Evolutionary conservation across 805 yeast genomes (phyloP), one percentile per base, ranked within the genome.

Genomic region (Kodamaea sagamina): DNA sequence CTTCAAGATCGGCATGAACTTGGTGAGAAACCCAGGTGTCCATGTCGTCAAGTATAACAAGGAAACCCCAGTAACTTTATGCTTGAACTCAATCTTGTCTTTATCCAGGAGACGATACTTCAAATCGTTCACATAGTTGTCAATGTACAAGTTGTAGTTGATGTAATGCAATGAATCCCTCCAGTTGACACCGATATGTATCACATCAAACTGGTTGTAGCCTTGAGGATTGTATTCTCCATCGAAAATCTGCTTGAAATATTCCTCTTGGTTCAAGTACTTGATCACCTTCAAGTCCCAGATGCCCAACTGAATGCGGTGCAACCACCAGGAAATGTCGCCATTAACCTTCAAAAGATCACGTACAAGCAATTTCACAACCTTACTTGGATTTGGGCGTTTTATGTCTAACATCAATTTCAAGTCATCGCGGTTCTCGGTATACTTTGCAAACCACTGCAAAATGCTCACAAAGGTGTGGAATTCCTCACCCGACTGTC

Each of bases 331-430:
- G 13, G 51, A 36, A 11, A 69, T 50, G 39, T 69, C 68, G 21
- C 50, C 41, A 12, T 58, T 50, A 9, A 62, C 64, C 3, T 48
- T 44, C 12, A 65, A 39, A 36, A 68, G 46, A 35, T 67, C 71
- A 28, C 57, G 39, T 18, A 71, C 46, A 5, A 70, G 44, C 35
- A 50, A 52, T 44, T 59, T 61, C 39, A 64, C 43, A 1, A 71
- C 39, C 35, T 52, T 59, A 13, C 70, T 57, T n/a, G 71, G 70
- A 45, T 71, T 71, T n/a, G 57, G 55, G 18, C 59, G 49, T 47
- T 71, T 71, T 48, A 71, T 61, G 47, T 71, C 76, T 42, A 71
- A 61, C 67, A 66, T 63, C 40, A 71, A 50, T 37, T 57, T 55
- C 47, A 53, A 57, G 22, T 42, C 42, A 18, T 48, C 44, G n/a